Evolutionary conservation across 1,139 yeast genomes (phyloP), one percentile per base, ranked within the genome.

Genomic region (Sugiyamaella grinbergsii): DNA sequence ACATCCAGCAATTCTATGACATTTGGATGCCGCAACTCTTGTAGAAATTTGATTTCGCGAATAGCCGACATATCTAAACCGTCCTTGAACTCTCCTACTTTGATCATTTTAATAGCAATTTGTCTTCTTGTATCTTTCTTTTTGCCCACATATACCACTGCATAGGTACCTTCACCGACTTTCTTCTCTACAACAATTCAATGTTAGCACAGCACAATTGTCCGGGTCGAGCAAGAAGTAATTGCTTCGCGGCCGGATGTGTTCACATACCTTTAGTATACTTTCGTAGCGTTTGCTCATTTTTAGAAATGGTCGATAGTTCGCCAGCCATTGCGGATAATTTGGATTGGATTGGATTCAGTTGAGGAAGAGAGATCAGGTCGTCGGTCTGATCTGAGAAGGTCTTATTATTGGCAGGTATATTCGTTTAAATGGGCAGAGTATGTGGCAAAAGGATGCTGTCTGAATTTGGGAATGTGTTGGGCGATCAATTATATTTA

Each of bases 161-260:
- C 99, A 74, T 93, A 94, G 0, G 99, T 94, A 71, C 99, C 99
- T 72, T 94, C 99, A 65, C 98, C 98, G 23, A 93, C 97, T 67
- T 91, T 91, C 60, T 80, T 81, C 54, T 88, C 95, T 68, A 47
- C 3, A 16, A 19, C 18, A n/a, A 8, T 29, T 20, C 16, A 15
- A 19, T 23, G 50, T 47, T 38, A 47, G 40, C 15, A 7, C 20
- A 6, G 16, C 24, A n/a, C 6, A 26, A 26, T n/a, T 11, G 34
- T 2, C 23, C 16, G 40, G 16, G 13, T 20, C 24, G 16, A 33
- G 36, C 23, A 31, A 42, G 31, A 19, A 29, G 34, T 24, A 23
- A 31, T 37, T 19, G 28, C 26, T 24, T 19, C 23, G 37, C 37
- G 22, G 18, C 16, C 26, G 31, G 24, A 11, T 31, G 31, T 20